Evolutionary conservation across 2,329 filamentous ascomycete genomes (phyloP), one percentile per base, ranked within the genome.

Genomic region (Aspergillus sp.): DNA sequence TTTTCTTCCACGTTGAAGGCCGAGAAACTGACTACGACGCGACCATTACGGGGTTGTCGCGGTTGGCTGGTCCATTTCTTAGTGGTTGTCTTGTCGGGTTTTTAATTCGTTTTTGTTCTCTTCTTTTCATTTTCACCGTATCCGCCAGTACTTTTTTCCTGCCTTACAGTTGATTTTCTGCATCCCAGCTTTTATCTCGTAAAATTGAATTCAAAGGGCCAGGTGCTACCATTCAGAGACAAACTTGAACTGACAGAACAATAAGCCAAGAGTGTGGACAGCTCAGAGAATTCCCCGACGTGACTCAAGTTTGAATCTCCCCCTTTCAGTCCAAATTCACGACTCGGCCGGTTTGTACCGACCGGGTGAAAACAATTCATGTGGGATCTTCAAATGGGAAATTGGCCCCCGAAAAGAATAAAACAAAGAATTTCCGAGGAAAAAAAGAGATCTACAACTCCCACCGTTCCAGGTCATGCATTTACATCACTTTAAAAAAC

Each of bases 231-330:
- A 29, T 4, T 46, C 32, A 36, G 32, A 47, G 52, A 45, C 39
- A 6, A 47, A 49, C n/a, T 18, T 14, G 20, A 24, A 47, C 16
- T n/a, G 36, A 42, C 14, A n/a, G 36, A 42, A 42, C 16, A 42
- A 42, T 16, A n/a, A 42, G 36, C 45, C 42, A 55, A 42, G 53
- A 29, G 24, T 24, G 24, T 14, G 22, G 24, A 42, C 22, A 55
- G 39, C n/a, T 39, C 16, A 52, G 51, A 55, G 53, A 63, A 62
- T 62, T 58, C 47, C 63, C 63, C 57, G 26, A 55, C 4, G 24
- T 42, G 36, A 50, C 32, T 49, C 42, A 42, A 49, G 24, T 32
- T 56, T 57, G 36, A 14, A 54, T 36, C 52, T 42, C 36, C 20
- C 52, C 42, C 42, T 58, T 58, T 24, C 36, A 20, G 52, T 20